phyloP scores from a whole-genome alignment of 257 asterid genomes.

The Solanum virginianum region DNA sequence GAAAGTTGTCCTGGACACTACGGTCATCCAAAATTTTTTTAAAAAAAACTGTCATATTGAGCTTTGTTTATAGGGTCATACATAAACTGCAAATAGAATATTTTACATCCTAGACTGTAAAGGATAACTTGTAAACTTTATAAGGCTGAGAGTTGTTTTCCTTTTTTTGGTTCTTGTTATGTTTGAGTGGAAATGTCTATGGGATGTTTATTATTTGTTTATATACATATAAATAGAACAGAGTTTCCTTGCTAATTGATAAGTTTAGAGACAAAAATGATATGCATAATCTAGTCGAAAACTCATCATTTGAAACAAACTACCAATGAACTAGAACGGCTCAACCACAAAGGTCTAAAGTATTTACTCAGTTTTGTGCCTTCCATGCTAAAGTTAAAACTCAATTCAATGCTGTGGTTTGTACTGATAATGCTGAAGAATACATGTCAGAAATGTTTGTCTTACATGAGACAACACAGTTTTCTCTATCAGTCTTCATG shows the following conservation, averaged over 20 bases:
- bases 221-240: background rate
- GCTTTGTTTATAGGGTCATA: background rate
- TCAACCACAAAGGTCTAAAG: too few species aligned
- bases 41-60: background rate
- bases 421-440: too few species aligned
- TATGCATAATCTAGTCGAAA: background rate
- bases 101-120: background rate
- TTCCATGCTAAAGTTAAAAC: too few species aligned
- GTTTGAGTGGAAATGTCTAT: background rate
- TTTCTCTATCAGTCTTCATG: too few species aligned
- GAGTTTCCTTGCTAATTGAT: background rate
- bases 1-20: background rate
- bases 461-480: too few species aligned
- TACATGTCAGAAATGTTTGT: too few species aligned
- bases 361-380: too few species aligned
- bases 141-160: background rate
- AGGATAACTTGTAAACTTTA: background rate
- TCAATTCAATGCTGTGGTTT: too few species aligned
- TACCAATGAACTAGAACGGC: background rate
- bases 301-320: background rate
- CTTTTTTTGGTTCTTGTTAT: background rate
- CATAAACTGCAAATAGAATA: background rate
- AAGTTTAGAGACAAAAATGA: background rate
- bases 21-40: background rate
- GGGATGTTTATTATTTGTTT: background rate